Evolutionary conservation across 495 filamentous ascomycete genomes (phyloP), one percentile per base, ranked within the genome.

Genomic region (Aspergillus saccharolyticus): DNA sequence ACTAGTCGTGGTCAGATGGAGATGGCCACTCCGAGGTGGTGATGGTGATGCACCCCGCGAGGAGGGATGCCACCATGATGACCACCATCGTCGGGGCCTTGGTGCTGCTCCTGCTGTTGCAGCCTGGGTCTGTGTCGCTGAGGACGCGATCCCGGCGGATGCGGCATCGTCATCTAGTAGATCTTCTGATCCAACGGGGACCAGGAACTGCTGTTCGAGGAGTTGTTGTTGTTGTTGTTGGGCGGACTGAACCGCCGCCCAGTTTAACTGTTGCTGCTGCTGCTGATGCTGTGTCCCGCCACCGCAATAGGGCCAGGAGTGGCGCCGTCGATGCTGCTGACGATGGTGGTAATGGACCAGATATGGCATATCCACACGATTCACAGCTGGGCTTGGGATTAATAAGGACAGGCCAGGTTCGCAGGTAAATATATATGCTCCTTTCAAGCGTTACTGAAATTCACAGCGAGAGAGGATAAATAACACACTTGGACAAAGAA

Each of bases 291-390:
- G 33, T 39, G 21, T 43, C 19, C 66, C 63, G 15, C 70, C 65
- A 49, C 68, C 67, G 54, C 72, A 72, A 57, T 73, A 69, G 6
- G 73, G 73, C 73, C 73, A 76, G 45, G 72, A 71, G 50, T 76
- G 72, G 53, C 72, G 68, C 59, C 73, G 58, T 63, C 62, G 57
- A 58, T 76, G 73, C 54, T 74, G 62, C 20, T 57, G 63, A 14
- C 63, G 47, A 33, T 55, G 33, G 10, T 76, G 73, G 56, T 74
- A n/a, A n/a, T n/a, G 63, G 21, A 59, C 63, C 17, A 63, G 45
- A 33, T 55, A 58, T 15, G 70, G 57, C 73, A 76, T 74, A 39
- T 55, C 39, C 49, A 47, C 20, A 18, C 21, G n/a, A n/a, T n/a
- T n/a, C n/a, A n/a, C n/a, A n/a, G n/a, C n/a, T n/a, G n/a, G n/a